Conservation (phyloP, 768 basidiomycete genomes). For the Leccinum fibrillosum region DNA sequence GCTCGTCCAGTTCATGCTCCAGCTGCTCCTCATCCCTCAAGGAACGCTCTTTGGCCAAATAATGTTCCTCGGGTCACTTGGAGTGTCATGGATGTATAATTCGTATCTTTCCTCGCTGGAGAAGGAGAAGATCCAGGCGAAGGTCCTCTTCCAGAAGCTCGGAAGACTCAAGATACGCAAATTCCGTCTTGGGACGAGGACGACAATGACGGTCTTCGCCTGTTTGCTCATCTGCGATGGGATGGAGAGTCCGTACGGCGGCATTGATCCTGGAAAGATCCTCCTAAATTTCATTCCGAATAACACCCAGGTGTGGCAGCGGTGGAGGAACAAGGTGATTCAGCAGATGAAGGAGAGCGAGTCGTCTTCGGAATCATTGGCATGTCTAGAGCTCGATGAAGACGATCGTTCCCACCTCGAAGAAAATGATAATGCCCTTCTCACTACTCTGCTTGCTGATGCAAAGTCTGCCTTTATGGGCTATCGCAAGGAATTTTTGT, state of each 20-base stretch:
- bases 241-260: conserved; percentile 14
- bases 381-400: conserved; percentile 1
- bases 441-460: conserved; percentile 16
- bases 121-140: conserved; percentile 26
- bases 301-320: conserved; percentile 23
- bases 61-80: conserved; percentile 32
- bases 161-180: conserved; percentile 14
- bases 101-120: conserved; percentile 38
- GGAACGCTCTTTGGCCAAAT: conserved; percentile 33
- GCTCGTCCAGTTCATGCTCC: conserved; percentile 31
- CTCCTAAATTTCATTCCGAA: conserved; percentile 22
- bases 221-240: conserved; percentile 25
- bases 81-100: conserved; percentile 35
- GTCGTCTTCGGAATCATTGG: not conserved
- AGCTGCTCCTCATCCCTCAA: conserved; percentile 36
- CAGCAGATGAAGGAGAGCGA: conserved; percentile 13
- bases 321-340: conserved; percentile 24
- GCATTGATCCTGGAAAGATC: conserved; percentile 13
- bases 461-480: conserved; percentile 20
- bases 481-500: conserved; percentile 7
- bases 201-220: conserved; percentile 23
- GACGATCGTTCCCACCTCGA: conserved; percentile 8
- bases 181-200: conserved; percentile 22
- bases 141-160: conserved; percentile 16
- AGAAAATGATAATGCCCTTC: conserved; percentile 10